These are phyloP conservation scores for Wallacemonas sp. DNA, from an alignment of 208 protist genomes.

Conservation along the genomic window DNA sequence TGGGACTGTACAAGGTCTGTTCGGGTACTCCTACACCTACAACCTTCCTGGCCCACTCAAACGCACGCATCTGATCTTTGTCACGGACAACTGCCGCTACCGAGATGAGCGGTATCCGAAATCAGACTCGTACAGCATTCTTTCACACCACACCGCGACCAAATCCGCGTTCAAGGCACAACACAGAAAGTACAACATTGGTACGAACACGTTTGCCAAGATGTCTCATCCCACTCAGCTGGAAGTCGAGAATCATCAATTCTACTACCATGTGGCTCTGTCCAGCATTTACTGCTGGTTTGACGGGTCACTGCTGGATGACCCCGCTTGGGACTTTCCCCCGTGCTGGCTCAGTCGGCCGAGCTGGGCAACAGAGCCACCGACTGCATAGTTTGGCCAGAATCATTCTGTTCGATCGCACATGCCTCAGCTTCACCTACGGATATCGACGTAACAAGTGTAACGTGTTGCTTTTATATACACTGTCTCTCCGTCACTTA, in stretches of 20 bases:
- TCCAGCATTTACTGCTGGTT: not conserved
- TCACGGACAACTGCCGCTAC: constrained; percentile 2
- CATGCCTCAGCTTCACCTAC: no score
- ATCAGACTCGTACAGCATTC: not conserved
- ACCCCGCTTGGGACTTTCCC: no score
- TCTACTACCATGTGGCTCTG: not conserved
- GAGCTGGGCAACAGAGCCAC: no score
- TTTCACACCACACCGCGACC: not conserved
- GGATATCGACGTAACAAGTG: no score
- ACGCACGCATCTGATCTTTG: not conserved
- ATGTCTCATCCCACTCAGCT: not conserved
- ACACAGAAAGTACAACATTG: not conserved
- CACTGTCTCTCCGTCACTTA: no score
- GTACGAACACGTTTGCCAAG: not conserved
- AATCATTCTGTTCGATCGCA: no score
- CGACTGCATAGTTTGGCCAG: no score
- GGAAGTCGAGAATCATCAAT: not conserved
- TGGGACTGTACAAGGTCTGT: not conserved
- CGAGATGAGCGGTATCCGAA: not conserved
- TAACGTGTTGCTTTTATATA: no score
- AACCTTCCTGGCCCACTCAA: not conserved
- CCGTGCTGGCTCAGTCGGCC: no score
- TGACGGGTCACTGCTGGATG: not conserved
- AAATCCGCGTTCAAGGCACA: not conserved
- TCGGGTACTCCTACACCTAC: constrained; percentile 1